These are phyloP conservation scores for Cyberlindnera veronae DNA, from an alignment of 805 yeast genomes.

Conservation along the genomic window DNA sequence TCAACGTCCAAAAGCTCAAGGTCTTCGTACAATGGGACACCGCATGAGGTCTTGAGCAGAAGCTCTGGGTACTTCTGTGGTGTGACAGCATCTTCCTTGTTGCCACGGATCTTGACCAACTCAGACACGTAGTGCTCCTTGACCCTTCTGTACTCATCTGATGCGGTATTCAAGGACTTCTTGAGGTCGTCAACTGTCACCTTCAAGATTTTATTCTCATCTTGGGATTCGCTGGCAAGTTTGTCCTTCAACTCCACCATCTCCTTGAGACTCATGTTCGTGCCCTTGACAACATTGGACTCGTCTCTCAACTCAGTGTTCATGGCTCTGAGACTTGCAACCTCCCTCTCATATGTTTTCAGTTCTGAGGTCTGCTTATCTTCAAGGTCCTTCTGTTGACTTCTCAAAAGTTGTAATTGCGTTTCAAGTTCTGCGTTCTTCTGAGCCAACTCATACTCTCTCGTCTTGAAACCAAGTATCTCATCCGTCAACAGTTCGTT, in stretches of 20 bases:
- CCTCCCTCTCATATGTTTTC: slow-evolving; percentile 1
- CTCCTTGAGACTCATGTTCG: slow-evolving; percentile 15
- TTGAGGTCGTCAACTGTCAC: slow-evolving; percentile 8
- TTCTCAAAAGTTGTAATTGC: no score
- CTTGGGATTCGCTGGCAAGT: background rate
- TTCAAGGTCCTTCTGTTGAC: background rate
- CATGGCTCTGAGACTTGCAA: slow-evolving; percentile 2
- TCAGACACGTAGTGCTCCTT: slow-evolving; percentile 3
- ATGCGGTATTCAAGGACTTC: background rate
- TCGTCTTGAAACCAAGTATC: no score
- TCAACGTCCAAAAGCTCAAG: slow-evolving; percentile 31
- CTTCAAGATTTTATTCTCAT: background rate
- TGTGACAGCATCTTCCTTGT: slow-evolving; percentile 21
- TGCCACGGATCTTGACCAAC: slow-evolving; percentile 22
- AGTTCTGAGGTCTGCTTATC: background rate
- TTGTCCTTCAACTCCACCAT: slow-evolving; percentile 13
- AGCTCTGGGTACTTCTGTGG: slow-evolving; percentile 29
- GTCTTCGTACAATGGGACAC: slow-evolving; percentile 15
- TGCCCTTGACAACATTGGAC: slow-evolving; percentile 7
- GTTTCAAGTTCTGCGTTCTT: no score
- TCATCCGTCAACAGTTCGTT: no score
- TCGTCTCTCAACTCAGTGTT: slow-evolving; percentile 13
- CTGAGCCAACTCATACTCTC: no score
- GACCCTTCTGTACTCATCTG: slow-evolving; percentile 3
- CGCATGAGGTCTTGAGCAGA: slow-evolving; percentile 12